Conservation (phyloP, 441 rosid genomes). For the Raphanus hybrid region DNA sequence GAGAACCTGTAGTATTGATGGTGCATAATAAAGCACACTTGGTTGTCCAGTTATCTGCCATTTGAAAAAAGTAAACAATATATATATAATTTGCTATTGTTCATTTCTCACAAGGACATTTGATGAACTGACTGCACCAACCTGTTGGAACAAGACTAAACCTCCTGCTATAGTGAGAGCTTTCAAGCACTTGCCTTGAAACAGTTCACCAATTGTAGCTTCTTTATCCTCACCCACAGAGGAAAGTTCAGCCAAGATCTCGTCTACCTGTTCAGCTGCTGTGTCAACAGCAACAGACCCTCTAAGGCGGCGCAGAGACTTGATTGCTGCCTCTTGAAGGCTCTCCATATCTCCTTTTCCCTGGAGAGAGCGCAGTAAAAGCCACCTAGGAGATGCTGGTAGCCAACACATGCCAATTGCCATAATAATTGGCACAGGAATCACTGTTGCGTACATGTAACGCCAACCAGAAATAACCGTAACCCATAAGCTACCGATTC, state of each 20-base stretch:
- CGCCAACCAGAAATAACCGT: slow-evolving; percentile 87
- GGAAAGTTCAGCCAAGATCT: slow-evolving; percentile 76
- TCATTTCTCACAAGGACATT: not conserved
- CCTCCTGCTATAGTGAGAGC: slow-evolving; percentile 91
- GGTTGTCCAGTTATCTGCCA: slow-evolving; percentile 98
- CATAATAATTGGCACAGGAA: slow-evolving; percentile 84
- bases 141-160: slow-evolving; percentile 98
- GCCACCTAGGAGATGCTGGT: slow-evolving; percentile 97
- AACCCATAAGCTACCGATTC: slow-evolving; percentile 85
- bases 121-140: slow-evolving; percentile 29
- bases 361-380: slow-evolving; percentile 78
- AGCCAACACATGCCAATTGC: slow-evolving; percentile 97
- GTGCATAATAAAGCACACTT: slow-evolving; percentile 97
- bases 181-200: slow-evolving; percentile 87
- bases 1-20: slow-evolving; percentile 83
- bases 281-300: slow-evolving; percentile 73
- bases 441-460: slow-evolving; percentile 82
- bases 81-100: slow-evolving; percentile 27
- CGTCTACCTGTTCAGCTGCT: slow-evolving; percentile 75
- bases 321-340: slow-evolving; percentile 66
- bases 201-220: slow-evolving; percentile 64
- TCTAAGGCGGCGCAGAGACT: slow-evolving; percentile 72
- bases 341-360: slow-evolving; percentile 73
- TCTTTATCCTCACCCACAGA: slow-evolving; percentile 73
- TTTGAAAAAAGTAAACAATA: slow-evolving; percentile 5